Base-by-base conservation (phyloP, 371 early-diverging fungal species). In the Mucor irregularis region DNA sequence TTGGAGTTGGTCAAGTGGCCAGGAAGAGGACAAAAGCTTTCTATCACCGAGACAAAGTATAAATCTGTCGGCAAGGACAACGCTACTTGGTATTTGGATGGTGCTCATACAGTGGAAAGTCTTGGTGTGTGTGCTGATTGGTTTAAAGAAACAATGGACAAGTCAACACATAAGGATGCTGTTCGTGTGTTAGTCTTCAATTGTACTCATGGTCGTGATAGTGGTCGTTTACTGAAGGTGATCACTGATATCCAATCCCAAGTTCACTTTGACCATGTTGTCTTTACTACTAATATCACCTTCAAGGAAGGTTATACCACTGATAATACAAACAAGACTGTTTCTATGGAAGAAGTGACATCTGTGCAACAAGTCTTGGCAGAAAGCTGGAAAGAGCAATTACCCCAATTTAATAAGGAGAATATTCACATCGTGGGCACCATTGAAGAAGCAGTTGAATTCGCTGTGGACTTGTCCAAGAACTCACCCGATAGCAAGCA, bases 41-140 rank as follows among this genome's bases (percentile, higher is more conserved):
- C 40, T 8, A 47, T 70, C 0, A 17, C 48, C 16, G 63, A 70
- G 5, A 80, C 80, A 14, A 76, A 72, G 37, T 74, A 73, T 44
- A 67, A 61, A 17, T 53, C 78, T 13, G 2, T n/a, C 6, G 53
- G 64, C 5, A 57, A 80, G 4, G 61, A 70, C 22, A 67, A 76
- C 10, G 62, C 85, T 1, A 78, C 63, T 2, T 96, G 90, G 88
- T 90, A 79, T 66, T 69, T 95, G 37, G 98, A 98, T 68, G 98
- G 98, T 17, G 98, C 98, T 0, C 98, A 98, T 62, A 98, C 98
- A 0, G 67, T 74, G 7, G 97, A 97, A 66, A 92, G 93, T 64
- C 78, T 94, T 25, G 57, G 74, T n/a, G 90, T 86, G 0, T 93
- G 94, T 57, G 84, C 81, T 1, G 74, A 77, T 13, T 94, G 94